Evolutionary conservation across 2,329 filamentous ascomycete genomes (phyloP), one percentile per base, ranked within the genome.

Genomic region (Penicillium sp.): DNA sequence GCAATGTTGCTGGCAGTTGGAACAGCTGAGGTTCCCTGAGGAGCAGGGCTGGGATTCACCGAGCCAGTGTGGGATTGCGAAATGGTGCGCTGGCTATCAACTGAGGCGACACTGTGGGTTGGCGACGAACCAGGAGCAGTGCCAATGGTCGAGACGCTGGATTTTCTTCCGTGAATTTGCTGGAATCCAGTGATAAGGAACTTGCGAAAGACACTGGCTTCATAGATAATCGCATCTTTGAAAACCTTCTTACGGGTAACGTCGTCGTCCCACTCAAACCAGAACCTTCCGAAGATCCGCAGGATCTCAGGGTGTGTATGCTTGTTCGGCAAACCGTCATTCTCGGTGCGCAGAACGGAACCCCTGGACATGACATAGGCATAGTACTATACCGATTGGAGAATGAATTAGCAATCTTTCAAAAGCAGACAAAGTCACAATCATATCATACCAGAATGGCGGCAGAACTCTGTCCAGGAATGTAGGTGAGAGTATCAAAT

Each of bases 401-500:
- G 16, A 10, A 39, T n/a, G 26, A 5, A 24, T 62, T 34, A 60
- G 60, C 11, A 2, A 48, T 29, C 7, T 18, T 18, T 34, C 35
- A 26, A 18, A 51, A 18, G 20, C 44, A 35, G 16, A 24, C 5
- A 35, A 34, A 5, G 3, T 22, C 8, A 14, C 16, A n/a, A 8
- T 4, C 7, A 29, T 18, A 9, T 42, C 66, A 48, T 69, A 75
- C 74, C 62, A 63, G 59, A 42, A 72, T 50, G 1, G 60, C 55
- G 2, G 60, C 48, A 24, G 68, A 53, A 26, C 59, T 50, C n/a
- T 61, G 60, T 11, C 61, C 60, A 2, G 63, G 62, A 46, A 67
- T 55, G 16, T 63, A 71, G 26, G 60, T 65, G 16, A 76, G 56
- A 1, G 69, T 69, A 43, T 78, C 75, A 50, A 77, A 77, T 0